Evolutionary conservation across 805 yeast genomes (phyloP).

Genomic region (Torulaspora gathmanii): DNA sequence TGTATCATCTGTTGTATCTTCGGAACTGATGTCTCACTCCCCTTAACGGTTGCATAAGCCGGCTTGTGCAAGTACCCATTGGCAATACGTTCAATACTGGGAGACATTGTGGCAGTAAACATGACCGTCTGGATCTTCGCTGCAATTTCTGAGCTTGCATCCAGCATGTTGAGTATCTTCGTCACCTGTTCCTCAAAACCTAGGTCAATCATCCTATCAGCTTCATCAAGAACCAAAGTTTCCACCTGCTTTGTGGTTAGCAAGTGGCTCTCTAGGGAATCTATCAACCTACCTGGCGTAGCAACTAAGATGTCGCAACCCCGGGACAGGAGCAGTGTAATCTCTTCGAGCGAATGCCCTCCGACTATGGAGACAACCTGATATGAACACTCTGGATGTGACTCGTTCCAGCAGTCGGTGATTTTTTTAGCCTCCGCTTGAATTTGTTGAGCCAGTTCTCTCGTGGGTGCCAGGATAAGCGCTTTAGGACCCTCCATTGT

Average conservation of each 20-base stretch:
- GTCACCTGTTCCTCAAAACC: constrained; percentile 83
- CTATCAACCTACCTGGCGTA: constrained; percentile 89
- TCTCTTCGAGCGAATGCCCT: constrained; percentile 80
- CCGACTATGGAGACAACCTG: constrained; percentile 72
- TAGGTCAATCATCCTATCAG: constrained; percentile 92
- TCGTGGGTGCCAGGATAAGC: constrained; percentile 80
- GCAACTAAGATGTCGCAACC: constrained; percentile 83
- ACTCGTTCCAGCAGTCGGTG: constrained; percentile 36
- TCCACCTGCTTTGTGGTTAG: constrained; percentile 56
- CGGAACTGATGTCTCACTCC: constrained; percentile 52
- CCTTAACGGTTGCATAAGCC: constrained; percentile 62
- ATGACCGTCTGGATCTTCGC: constrained; percentile 62
- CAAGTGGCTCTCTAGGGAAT: constrained; percentile 66
- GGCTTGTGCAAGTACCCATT: constrained; percentile 58
- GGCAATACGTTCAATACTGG: constrained; percentile 62
- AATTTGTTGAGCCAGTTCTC: constrained; percentile 90
- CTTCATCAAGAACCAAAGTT: constrained; percentile 82
- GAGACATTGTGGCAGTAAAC: constrained; percentile 94
- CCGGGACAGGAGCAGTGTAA: constrained; percentile 49
- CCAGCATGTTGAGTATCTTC: constrained; percentile 45
- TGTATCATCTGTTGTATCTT: constrained; percentile 64
- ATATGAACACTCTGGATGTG: constrained; percentile 29
- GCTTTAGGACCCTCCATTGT: constrained; percentile 63
- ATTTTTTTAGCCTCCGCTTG: constrained; percentile 59
- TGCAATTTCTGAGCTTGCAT: constrained; percentile 41